phyloP scores from a whole-genome alignment of 1,284 basidiomycete genomes.

The Pisolithus thermaeus region DNA sequence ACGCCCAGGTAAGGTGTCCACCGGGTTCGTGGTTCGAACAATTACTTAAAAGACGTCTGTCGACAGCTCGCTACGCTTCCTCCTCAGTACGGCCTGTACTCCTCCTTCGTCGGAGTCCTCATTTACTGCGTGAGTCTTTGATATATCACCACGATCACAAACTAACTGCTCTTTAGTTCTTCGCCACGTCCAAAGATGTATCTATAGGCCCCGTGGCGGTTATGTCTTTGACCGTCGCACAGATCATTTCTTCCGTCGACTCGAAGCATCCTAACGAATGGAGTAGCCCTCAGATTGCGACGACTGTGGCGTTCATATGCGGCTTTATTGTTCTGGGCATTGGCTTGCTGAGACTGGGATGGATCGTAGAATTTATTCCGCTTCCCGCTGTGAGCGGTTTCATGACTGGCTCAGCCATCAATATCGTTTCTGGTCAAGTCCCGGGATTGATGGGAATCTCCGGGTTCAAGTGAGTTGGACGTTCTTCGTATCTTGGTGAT shows the following conservation, averaged over 20 bases:
- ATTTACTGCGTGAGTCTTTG: conserved; percentile 65
- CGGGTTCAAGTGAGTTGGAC: conserved; percentile 63
- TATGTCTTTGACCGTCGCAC: conserved; percentile 90
- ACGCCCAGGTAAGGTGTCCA: conserved; percentile 49
- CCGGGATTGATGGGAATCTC: conserved; percentile 82
- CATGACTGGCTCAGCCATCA: conserved; percentile 90
- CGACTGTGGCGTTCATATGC: conserved; percentile 80
- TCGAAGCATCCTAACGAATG: conserved; percentile 48
- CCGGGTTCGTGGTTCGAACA: not conserved
- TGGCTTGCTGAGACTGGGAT: conserved; percentile 88
- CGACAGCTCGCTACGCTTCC: conserved; percentile 79
- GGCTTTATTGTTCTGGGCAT: conserved; percentile 93
- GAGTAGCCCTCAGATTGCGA: conserved; percentile 73
- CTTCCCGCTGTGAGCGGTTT: conserved; percentile 89
- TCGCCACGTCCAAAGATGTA: conserved; percentile 93
- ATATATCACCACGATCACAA: conserved; percentile 13
- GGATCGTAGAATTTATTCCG: conserved; percentile 95
- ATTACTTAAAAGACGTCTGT: conserved; percentile 1
- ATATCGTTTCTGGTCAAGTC: conserved; percentile 80
- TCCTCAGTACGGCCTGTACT: conserved; percentile 91
- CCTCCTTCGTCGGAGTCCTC: conserved; percentile 87
- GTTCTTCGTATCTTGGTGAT: not conserved
- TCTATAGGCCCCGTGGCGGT: conserved; percentile 96
- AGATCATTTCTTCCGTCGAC: conserved; percentile 71
- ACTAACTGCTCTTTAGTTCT: conserved; percentile 47